A percentile compares a stretch with the other conserved stretches of the same genome.
phyloP scores from a whole-genome alignment of 2,329 filamentous ascomycete genomes.

The Plectosphaerella cucumerina region DNA sequence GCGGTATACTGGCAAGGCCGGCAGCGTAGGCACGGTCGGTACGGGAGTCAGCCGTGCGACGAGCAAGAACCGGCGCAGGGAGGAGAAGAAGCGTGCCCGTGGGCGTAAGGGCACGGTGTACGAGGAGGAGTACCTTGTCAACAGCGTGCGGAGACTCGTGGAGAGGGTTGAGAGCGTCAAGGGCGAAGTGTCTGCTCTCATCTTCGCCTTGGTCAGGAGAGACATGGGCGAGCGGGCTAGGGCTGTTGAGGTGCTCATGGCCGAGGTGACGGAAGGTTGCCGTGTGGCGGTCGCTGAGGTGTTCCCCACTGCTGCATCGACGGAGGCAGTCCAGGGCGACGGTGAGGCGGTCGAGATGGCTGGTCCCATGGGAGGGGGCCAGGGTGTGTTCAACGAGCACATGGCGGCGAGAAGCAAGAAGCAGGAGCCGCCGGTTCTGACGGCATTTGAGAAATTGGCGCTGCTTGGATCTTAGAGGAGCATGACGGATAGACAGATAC shows the following conservation, averaged over 20 bases:
- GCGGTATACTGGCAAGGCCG: constrained; percentile 72
- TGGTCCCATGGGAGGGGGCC: constrained; percentile 36
- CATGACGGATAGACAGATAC: neutral
- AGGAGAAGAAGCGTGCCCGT: constrained; percentile 91
- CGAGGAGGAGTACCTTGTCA: constrained; percentile 94
- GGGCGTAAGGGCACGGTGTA: constrained; percentile 97
- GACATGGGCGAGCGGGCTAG: constrained; percentile 84
- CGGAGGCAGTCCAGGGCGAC: neutral
- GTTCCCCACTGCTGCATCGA: constrained; percentile 38
- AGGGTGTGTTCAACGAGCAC: constrained; percentile 48
- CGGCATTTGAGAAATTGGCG: constrained; percentile 42
- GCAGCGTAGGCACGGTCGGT: constrained; percentile 61
- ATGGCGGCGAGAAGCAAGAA: constrained; percentile 39
- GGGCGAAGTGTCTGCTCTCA: constrained; percentile 68
- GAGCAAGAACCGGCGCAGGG: constrained; percentile 79
- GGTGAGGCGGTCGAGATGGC: constrained; percentile 16
- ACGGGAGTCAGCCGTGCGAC: constrained; percentile 75
- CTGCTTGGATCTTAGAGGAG: constrained; percentile 38
- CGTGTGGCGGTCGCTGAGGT: constrained; percentile 64
- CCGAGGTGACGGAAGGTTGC: constrained; percentile 70
- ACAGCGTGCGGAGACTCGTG: constrained; percentile 76
- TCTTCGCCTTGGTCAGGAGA: constrained; percentile 72
- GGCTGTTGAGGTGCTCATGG: constrained; percentile 69
- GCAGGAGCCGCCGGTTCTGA: constrained; percentile 45
- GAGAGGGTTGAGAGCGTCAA: constrained; percentile 73